These are phyloP conservation scores for Saccharum officinarum DNA, from an alignment of 176 grass and related monocot species.

Conservation along the genomic window DNA sequence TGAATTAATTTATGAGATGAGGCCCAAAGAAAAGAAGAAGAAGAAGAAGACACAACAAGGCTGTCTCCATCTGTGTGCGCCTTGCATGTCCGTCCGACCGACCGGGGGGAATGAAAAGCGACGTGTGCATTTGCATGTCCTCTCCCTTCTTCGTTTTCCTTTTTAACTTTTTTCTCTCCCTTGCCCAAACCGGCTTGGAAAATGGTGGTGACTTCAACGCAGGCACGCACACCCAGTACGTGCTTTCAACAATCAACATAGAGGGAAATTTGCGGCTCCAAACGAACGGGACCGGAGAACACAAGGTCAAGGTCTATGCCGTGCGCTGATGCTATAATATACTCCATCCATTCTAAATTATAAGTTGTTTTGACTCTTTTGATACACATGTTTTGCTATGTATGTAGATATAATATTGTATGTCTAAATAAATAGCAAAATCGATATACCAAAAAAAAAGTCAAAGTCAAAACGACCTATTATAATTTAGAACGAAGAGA, in stretches of 20 bases:
- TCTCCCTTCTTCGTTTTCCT: background rate
- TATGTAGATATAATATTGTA: too few relatives aligned
- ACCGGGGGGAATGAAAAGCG: background rate
- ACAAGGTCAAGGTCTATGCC: background rate
- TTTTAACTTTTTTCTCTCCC: background rate
- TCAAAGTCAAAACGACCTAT: too few relatives aligned
- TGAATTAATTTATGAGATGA: background rate
- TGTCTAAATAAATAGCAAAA: too few relatives aligned
- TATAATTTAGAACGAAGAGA: too few relatives aligned
- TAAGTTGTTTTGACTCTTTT: too few relatives aligned
- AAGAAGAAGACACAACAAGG: background rate
- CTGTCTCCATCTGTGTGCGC: background rate
- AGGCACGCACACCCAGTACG: background rate
- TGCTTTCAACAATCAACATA: background rate
- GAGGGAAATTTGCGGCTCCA: background rate
- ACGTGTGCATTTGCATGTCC: background rate
- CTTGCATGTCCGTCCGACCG: background rate
- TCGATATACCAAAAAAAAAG: too few relatives aligned
- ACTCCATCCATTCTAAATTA: too few relatives aligned
- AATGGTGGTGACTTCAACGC: background rate
- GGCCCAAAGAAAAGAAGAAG: background rate
- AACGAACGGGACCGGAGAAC: background rate
- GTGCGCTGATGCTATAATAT: background rate
- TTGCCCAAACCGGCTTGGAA: background rate
- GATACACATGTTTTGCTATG: too few relatives aligned